Evolutionary conservation across 768 basidiomycete species (phyloP).

Genomic region (Tephrocybe rancida): DNA sequence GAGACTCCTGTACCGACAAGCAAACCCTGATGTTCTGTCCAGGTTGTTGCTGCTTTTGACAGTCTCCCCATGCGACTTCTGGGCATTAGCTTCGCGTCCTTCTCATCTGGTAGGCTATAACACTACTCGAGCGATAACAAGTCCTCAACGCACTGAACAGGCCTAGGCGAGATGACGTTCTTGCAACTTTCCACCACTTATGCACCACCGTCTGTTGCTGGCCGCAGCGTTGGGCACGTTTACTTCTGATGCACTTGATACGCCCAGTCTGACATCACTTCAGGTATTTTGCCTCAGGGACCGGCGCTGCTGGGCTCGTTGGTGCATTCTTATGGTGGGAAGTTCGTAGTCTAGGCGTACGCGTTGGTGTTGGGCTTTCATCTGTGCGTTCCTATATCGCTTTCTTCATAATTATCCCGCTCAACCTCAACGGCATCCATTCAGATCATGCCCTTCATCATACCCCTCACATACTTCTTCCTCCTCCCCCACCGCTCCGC

Average conservation of each 20-base stretch:
- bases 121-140: too few relatives aligned
- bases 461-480: conserved; percentile 76
- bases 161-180: conserved; percentile 93
- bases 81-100: conserved; percentile 80
- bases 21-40: not conserved
- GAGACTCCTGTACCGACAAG: not conserved
- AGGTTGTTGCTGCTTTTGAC: conserved; percentile 82
- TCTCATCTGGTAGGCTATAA: conserved; percentile 68
- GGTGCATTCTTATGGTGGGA: conserved; percentile 98
- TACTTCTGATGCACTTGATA: not conserved
- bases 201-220: conserved; percentile 64
- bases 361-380: conserved; percentile 79
- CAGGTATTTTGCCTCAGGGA: conserved; percentile 94
- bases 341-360: conserved; percentile 82
- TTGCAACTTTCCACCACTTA: conserved; percentile 90
- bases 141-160: conserved; percentile 33
- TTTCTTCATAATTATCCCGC: not conserved
- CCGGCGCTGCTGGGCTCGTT: conserved; percentile 90
- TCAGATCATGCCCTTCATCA: conserved; percentile 81
- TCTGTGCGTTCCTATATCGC: conserved; percentile 50
- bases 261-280: not conserved
- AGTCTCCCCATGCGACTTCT: conserved; percentile 68
- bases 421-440: not conserved
- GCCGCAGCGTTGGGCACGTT: conserved; percentile 78
- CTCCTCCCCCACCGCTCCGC: conserved; percentile 66